Evolutionary conservation across 768 basidiomycete genomes (phyloP).

Genomic region (Phlebiopsis gigantea): DNA sequence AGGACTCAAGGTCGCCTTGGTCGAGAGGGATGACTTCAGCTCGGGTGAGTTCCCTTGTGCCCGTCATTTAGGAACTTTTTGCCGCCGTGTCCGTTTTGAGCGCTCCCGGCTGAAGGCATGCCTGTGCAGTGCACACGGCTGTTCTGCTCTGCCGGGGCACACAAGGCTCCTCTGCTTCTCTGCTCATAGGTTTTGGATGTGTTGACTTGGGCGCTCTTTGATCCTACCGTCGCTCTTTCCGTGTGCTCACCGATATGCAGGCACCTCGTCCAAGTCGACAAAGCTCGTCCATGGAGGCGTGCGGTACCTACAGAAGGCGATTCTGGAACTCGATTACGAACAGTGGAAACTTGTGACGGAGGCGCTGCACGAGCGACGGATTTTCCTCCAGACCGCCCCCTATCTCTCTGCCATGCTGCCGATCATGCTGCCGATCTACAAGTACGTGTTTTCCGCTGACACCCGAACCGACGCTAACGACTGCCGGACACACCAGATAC

Average conservation of each 20-base stretch:
- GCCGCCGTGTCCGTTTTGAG: no score
- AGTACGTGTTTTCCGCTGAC: constrained; percentile 37
- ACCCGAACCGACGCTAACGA: constrained; percentile 9
- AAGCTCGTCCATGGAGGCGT: constrained; percentile 99
- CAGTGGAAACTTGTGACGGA: constrained; percentile 96
- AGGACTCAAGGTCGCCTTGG: constrained; percentile 88
- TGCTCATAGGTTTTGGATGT: no score
- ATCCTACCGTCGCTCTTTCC: no score
- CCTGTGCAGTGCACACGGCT: no score
- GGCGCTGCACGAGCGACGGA: constrained; percentile 86
- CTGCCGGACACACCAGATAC: constrained; percentile 42
- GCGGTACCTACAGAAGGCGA: constrained; percentile 94
- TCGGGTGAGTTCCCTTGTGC: constrained; percentile 46
- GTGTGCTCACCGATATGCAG: constrained; percentile 29
- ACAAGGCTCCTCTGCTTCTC: no score
- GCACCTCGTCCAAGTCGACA: constrained; percentile 95
- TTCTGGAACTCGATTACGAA: constrained; percentile 93
- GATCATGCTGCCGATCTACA: constrained; percentile 97
- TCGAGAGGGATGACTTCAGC: constrained; percentile 90
- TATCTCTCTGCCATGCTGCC: constrained; percentile 91
- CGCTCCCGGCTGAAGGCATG: no score
- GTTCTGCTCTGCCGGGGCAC: no score
- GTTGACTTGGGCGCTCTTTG: no score
- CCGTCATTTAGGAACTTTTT: no score
- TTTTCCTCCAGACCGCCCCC: constrained; percentile 94